Conservation (phyloP, 2,329 filamentous ascomycete genomes). For the Colletotrichum agaves region DNA sequence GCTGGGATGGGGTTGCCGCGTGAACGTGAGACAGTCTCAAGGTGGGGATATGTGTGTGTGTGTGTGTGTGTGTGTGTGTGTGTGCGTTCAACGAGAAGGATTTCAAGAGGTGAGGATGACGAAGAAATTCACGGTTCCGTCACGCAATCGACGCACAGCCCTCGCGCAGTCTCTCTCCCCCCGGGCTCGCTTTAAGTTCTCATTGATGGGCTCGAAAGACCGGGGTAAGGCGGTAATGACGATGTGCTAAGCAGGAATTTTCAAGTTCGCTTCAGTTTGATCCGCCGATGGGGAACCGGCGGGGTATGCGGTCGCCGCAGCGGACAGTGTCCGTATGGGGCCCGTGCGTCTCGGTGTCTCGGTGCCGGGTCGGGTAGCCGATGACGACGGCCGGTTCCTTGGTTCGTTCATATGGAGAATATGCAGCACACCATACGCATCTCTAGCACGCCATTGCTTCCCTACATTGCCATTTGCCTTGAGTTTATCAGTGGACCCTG, state of each 20-base stretch:
- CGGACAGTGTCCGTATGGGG: neutral
- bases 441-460: conserved; percentile 19
- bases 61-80: no score
- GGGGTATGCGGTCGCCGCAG: neutral
- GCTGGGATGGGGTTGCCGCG: neutral
- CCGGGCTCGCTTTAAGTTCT: neutral
- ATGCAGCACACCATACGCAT: conserved; percentile 14
- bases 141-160: conserved; percentile 12
- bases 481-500: neutral
- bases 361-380: conserved; percentile 23
- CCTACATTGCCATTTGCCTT: neutral
- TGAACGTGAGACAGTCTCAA: neutral
- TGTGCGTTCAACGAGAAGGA: neutral
- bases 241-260: conserved; percentile 8
- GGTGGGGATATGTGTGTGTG: neutral
- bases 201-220: neutral
- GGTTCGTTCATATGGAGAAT: neutral
- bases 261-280: conserved; percentile 14
- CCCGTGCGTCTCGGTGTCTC: neutral
- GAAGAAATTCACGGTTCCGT: neutral
- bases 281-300: conserved; percentile 17
- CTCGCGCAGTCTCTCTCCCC: neutral
- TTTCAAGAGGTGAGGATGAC: neutral
- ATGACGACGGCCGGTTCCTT: neutral
- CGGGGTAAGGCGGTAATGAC: conserved; percentile 19